Evolutionary conservation across 2,329 filamentous ascomycete species (phyloP).

Genomic region (Penicillium sp.): DNA sequence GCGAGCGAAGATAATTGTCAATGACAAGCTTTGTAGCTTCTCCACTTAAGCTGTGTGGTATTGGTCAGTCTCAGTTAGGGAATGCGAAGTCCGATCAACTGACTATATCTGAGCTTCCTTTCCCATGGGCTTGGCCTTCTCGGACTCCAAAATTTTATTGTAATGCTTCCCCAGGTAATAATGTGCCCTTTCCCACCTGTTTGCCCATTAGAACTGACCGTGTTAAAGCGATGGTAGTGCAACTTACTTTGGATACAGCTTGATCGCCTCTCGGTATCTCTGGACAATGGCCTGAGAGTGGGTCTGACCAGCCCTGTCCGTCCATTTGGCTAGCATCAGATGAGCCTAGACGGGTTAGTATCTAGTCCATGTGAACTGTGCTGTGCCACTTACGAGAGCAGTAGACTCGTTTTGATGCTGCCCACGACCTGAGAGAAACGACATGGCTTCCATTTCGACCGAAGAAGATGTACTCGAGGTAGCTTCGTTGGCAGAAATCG

Average conservation of each 20-base stretch:
- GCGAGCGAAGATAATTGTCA: conserved; percentile 85
- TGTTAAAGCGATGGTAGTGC: neutral
- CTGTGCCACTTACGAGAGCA: conserved; percentile 37
- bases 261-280: conserved; percentile 74
- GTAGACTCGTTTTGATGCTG: conserved; percentile 52
- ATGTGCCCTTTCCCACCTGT: conserved; percentile 90
- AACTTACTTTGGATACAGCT: conserved; percentile 37
- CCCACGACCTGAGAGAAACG: conserved; percentile 40
- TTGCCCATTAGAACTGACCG: neutral
- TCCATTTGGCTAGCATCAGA: conserved; percentile 91
- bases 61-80: conserved; percentile 27
- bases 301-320: conserved; percentile 90
- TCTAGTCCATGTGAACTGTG: conserved; percentile 33
- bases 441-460: conserved; percentile 34
- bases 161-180: conserved; percentile 97
- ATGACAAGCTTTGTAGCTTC: conserved; percentile 86
- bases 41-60: conserved; percentile 58
- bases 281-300: conserved; percentile 74
- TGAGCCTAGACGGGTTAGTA: conserved; percentile 49
- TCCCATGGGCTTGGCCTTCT: conserved; percentile 70
- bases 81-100: conserved; percentile 12
- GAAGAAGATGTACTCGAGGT: conserved; percentile 46
- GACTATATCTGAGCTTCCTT: conserved; percentile 73
- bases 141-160: conserved; percentile 89
- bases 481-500: conserved; percentile 79